A percentile compares a stretch with the other conserved stretches of the same genome.
Conservation (phyloP, 2,329 filamentous ascomycete species). For the Tolypocladium pustulatum region DNA sequence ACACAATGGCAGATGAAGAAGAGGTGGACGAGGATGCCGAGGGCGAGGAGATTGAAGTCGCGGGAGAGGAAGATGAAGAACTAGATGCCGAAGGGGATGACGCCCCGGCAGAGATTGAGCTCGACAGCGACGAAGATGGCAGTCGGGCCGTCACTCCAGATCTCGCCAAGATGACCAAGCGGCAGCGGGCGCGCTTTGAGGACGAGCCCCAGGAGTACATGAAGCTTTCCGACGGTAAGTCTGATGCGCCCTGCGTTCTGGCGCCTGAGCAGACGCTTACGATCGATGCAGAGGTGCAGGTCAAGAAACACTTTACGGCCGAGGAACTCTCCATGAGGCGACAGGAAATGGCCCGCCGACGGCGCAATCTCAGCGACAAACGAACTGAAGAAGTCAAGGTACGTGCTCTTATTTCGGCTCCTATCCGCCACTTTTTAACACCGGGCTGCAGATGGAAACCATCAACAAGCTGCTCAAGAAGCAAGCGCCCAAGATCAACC, state of each 20-base stretch:
- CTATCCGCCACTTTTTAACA: constrained; percentile 1
- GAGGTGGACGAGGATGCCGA: constrained; percentile 29
- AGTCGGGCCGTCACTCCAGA: constrained; percentile 42
- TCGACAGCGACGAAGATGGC: constrained; percentile 32
- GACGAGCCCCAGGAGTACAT: constrained; percentile 44
- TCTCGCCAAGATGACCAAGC: constrained; percentile 49
- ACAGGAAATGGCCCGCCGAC: constrained; percentile 50
- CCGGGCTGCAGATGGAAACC: constrained; percentile 59
- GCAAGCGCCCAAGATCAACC: constrained; percentile 65
- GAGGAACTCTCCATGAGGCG: constrained; percentile 53
- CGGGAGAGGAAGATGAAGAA: constrained; percentile 29
- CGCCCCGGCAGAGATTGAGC: constrained; percentile 24
- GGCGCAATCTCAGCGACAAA: constrained; percentile 54
- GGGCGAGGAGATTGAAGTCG: constrained; percentile 32
- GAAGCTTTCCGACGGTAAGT: constrained; percentile 50
- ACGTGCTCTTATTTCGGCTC: constrained; percentile 7
- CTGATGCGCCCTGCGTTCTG: no score
- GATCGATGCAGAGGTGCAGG: constrained; percentile 44
- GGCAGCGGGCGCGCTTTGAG: constrained; percentile 49
- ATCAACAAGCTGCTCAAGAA: constrained; percentile 86
- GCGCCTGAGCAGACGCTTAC: constrained; percentile 2
- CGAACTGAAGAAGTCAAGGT: constrained; percentile 55
- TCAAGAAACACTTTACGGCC: constrained; percentile 50
- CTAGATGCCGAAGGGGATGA: constrained; percentile 29
- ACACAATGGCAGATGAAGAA: constrained; percentile 35